A percentile compares a stretch with the other conserved stretches of the same genome.
Evolutionary conservation across 1,139 yeast species (phyloP).

Genomic region (Scheffersomyces segobiensis): DNA sequence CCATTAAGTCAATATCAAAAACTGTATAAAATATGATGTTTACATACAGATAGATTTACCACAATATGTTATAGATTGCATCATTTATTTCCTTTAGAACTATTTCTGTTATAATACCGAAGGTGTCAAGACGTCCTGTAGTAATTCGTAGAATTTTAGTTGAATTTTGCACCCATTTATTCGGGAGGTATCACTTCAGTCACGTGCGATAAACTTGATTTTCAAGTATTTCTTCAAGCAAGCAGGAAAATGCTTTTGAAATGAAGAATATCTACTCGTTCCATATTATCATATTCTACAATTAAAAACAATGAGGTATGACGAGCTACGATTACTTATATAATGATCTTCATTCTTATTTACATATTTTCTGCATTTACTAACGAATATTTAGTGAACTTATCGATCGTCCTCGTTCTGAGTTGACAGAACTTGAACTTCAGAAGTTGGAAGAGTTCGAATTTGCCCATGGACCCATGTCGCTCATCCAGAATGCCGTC

Average conservation of each 20-base stretch:
- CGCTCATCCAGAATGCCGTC: constrained; percentile 79
- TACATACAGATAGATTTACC: neutral
- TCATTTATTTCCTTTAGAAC: neutral
- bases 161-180: neutral
- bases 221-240: neutral
- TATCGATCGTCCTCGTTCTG: constrained; percentile 72
- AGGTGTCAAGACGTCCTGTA: neutral
- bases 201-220: neutral
- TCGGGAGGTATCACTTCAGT: neutral
- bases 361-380: constrained; percentile 5
- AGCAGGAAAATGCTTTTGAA: neutral
- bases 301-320: neutral
- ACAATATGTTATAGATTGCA: neutral
- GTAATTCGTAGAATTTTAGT: neutral
- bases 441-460: constrained; percentile 87
- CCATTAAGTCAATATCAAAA: constrained; percentile 54
- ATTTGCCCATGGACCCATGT: constrained; percentile 87
- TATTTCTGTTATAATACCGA: too few relatives aligned
- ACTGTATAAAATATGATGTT: neutral
- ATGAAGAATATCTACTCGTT: neutral
- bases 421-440: constrained; percentile 77
- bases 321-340: neutral
- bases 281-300: neutral
- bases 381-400: constrained; percentile 49
- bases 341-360: neutral